These are phyloP conservation scores for Diaporthe longicolla DNA, from an alignment of 2,329 filamentous ascomycete genomes.

Conservation along the genomic window DNA sequence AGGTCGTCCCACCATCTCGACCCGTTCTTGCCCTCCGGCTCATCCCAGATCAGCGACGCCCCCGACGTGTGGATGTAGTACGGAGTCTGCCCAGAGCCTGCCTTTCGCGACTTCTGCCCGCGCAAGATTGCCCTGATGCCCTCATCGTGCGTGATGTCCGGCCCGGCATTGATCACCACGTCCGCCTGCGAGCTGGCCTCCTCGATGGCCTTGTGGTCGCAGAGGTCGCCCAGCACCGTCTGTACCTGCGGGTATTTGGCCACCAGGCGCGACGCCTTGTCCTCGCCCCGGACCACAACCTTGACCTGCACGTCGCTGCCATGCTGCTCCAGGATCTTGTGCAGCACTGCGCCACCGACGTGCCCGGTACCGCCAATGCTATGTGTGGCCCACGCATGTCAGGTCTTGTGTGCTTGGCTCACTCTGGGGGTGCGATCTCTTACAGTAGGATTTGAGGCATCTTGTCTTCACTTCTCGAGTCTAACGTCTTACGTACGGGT, in stretches of 20 bases:
- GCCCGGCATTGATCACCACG: conserved; percentile 44
- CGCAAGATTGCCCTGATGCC: conserved; percentile 38
- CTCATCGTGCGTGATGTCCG: conserved; percentile 44
- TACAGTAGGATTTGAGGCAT: conserved; percentile 34
- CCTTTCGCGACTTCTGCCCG: conserved; percentile 31
- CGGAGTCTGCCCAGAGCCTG: neutral
- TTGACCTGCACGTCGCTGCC: conserved; percentile 37
- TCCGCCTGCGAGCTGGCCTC: conserved; percentile 41
- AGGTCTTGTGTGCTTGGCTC: neutral
- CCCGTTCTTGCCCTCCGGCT: conserved; percentile 36
- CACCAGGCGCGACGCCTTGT: conserved; percentile 39
- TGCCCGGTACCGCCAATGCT: conserved; percentile 50
- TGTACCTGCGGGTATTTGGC: conserved; percentile 42
- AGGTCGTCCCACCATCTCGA: conserved; percentile 45
- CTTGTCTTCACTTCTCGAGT: neutral
- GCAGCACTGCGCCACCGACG: conserved; percentile 44
- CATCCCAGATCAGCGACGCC: conserved; percentile 44
- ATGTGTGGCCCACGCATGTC: conserved; percentile 42
- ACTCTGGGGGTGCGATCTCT: neutral
- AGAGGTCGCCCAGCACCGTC: conserved; percentile 40
- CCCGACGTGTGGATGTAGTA: conserved; percentile 46
- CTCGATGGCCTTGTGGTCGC: conserved; percentile 31
- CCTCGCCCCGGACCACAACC: conserved; percentile 39
- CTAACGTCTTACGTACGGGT: neutral
- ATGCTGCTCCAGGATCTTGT: conserved; percentile 41